phyloP scores from a whole-genome alignment of 2,329 filamentous ascomycete species.

The Leptographium galeiforme region DNA sequence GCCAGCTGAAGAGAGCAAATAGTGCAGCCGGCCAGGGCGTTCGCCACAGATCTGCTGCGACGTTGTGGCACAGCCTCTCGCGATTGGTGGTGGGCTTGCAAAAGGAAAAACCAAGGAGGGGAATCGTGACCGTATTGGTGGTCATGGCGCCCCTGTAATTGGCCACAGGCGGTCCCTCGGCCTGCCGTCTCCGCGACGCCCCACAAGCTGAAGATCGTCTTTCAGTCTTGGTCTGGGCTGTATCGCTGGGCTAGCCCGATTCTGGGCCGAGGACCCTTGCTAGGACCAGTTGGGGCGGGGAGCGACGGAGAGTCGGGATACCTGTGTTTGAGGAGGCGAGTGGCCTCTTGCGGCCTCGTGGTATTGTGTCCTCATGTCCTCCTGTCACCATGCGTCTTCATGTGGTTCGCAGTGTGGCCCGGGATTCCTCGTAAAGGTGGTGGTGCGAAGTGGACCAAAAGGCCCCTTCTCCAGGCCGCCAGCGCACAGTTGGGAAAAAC shows the following conservation, averaged over 20 bases:
- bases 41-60: background rate
- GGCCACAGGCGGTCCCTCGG: background rate
- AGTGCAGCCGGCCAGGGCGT: background rate
- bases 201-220: background rate
- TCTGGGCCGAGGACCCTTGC: background rate
- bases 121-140: too few relatives aligned
- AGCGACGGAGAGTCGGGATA: too few relatives aligned
- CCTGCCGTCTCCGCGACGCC: background rate
- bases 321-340: too few relatives aligned
- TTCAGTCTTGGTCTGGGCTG: background rate
- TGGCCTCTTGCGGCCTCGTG: too few relatives aligned
- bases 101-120: background rate
- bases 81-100: background rate
- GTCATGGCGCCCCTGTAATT: background rate
- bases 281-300: too few relatives aligned
- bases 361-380: too few relatives aligned
- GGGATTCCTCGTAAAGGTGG: too few relatives aligned
- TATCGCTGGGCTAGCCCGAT: background rate
- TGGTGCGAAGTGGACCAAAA: too few relatives aligned
- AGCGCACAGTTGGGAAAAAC: too few relatives aligned
- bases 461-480: too few relatives aligned
- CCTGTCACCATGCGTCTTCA: too few relatives aligned
- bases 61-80: background rate
- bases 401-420: too few relatives aligned
- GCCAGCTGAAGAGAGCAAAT: background rate